A percentile compares a stretch with the other conserved stretches of the same genome.
Evolutionary conservation across 1,139 yeast genomes (phyloP).

Genomic region (Suhomyces coccinellae): DNA sequence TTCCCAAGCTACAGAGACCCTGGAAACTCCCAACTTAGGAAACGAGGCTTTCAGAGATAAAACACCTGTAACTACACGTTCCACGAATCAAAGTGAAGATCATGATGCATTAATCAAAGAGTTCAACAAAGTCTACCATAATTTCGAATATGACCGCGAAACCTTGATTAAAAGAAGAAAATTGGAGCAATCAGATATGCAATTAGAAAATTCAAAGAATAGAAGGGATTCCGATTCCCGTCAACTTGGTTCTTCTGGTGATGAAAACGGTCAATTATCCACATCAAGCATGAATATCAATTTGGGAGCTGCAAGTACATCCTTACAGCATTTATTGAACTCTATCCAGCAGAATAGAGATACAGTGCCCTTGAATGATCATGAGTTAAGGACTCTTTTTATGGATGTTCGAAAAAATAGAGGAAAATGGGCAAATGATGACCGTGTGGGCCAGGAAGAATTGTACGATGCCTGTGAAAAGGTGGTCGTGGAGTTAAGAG

Average conservation of each 20-base stretch:
- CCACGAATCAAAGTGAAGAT: conserved; percentile 27
- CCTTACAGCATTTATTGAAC: conserved; percentile 76
- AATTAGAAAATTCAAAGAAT: conserved; percentile 47
- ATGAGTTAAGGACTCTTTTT: conserved; percentile 78
- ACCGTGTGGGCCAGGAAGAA: conserved; percentile 94
- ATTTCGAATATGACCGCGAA: conserved; percentile 80
- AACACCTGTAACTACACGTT: conserved; percentile 1
- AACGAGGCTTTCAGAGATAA: conserved; percentile 8
- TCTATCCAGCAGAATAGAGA: conserved; percentile 81
- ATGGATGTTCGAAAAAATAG: conserved; percentile 93
- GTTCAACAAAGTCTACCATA: conserved; percentile 69
- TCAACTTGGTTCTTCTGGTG: conserved; percentile 1
- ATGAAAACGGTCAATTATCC: conserved; percentile 7
- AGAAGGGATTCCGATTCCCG: conserved; percentile 4
- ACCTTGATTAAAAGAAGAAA: conserved; percentile 75
- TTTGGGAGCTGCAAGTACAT: conserved; percentile 80
- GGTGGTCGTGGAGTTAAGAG: conserved; percentile 84
- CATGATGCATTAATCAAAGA: conserved; percentile 42
- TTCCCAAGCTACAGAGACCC: conserved; percentile 5
- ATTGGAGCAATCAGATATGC: conserved; percentile 76
- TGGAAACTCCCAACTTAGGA: conserved; percentile 3
- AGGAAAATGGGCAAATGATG: conserved; percentile 97
- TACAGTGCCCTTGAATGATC: conserved; percentile 71
- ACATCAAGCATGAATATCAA: conserved; percentile 32
- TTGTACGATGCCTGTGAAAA: conserved; percentile 96